phyloP scores from a whole-genome alignment of 305 asterid species.

The Andrographis paniculata region DNA sequence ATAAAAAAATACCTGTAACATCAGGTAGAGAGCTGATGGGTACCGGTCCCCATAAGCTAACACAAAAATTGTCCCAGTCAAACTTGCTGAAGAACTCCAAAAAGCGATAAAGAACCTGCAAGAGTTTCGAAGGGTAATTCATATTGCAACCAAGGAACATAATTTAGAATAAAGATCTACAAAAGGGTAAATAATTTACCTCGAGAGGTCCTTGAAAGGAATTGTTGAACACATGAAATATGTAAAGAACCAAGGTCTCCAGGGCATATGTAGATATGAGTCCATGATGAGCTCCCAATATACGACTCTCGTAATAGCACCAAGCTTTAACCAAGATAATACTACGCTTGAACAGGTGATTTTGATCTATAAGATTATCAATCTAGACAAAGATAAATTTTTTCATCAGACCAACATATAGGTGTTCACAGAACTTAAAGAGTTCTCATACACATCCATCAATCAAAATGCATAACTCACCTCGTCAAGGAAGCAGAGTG shows the following conservation, averaged over 20 bases:
- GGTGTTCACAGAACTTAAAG: constrained; percentile 15
- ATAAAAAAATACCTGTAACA: constrained; percentile 50
- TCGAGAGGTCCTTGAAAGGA: constrained; percentile 94
- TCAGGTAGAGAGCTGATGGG: constrained; percentile 84
- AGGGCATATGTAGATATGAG: constrained; percentile 94
- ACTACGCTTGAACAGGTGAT: constrained; percentile 93
- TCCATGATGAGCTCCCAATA: constrained; percentile 98
- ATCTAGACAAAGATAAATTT: constrained; percentile 41
- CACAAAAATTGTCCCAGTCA: constrained; percentile 95
- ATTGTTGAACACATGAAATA: constrained; percentile 93
- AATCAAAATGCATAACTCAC: constrained; percentile 31
- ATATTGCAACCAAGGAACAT: constrained; percentile 21
- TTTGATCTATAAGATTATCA: constrained; percentile 73
- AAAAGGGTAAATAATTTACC: constrained; percentile 36
- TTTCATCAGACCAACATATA: constrained; percentile 15
- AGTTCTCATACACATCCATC: constrained; percentile 8
- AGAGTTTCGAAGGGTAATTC: constrained; percentile 17
- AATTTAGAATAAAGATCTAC: constrained; percentile 11
- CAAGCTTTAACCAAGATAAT: constrained; percentile 94
- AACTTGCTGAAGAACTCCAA: constrained; percentile 98
- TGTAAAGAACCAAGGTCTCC: constrained; percentile 95
- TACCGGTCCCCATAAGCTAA: constrained; percentile 99
- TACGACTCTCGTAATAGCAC: constrained; percentile 98
- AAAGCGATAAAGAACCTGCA: constrained; percentile 94
- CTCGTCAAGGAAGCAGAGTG: constrained; percentile 98